phyloP scores from a whole-genome alignment of 2,329 filamentous ascomycete species.

The Ophiostoma sp. region DNA sequence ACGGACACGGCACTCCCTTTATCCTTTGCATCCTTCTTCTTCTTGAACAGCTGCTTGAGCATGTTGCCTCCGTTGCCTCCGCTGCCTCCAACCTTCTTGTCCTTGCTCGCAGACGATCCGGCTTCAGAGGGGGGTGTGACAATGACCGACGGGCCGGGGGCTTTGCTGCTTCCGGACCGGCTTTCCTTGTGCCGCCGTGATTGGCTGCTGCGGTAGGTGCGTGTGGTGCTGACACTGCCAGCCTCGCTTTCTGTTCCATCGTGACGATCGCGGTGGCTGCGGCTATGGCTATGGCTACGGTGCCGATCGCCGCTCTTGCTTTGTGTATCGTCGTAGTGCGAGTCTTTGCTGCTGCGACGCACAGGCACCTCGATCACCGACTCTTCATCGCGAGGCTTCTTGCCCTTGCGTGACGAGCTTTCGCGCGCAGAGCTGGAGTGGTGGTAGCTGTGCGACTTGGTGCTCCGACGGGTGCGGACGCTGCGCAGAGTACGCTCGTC shows the following conservation, averaged over 20 bases:
- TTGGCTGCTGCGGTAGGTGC: conserved; percentile 28
- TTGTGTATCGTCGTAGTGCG: not conserved
- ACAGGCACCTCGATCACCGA: not conserved
- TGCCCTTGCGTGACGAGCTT: conserved; percentile 24
- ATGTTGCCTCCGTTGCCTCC: conserved; percentile 40
- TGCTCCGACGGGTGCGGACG: conserved; percentile 30
- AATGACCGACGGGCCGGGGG: conserved; percentile 23
- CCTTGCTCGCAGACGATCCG: conserved; percentile 29
- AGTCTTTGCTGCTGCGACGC: conserved; percentile 26
- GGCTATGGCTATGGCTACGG: conserved; percentile 34
- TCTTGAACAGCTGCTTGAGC: conserved; percentile 56
- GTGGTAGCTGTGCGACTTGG: conserved; percentile 29
- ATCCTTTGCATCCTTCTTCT: conserved; percentile 46
- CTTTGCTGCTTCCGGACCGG: not conserved
- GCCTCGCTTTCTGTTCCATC: conserved; percentile 31
- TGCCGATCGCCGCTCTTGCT: conserved; percentile 32
- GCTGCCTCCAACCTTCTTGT: conserved; percentile 37
- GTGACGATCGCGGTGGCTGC: conserved; percentile 29
- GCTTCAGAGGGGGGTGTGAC: conserved; percentile 6
- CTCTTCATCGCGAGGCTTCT: not conserved
- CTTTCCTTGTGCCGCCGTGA: conserved; percentile 25
- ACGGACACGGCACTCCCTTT: conserved; percentile 26
- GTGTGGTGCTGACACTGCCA: conserved; percentile 27
- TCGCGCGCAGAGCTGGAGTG: conserved; percentile 24
- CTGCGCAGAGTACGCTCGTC: conserved; percentile 33